Base-by-base conservation (phyloP, 345 rosid species). In the Eucalyptus viminalis region DNA sequence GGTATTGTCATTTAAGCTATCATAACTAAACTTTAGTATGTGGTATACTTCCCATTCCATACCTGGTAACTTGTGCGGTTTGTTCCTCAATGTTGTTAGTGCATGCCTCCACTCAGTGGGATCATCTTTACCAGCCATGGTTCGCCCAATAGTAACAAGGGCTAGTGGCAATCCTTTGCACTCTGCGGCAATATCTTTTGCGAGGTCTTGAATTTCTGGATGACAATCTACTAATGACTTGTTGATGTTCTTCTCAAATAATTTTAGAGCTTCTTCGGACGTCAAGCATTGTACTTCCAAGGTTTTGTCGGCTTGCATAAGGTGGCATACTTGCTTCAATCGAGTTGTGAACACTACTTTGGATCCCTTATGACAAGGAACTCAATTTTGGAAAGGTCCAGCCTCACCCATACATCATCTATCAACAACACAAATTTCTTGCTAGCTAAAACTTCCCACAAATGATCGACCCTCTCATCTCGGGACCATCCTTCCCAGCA, bases 81-180 rank as follows among this genome's bases (percentile, higher is more conserved):
- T 8, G 1, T 29, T 87, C 34, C 22, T 56, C 51, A 88, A 8
- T 1, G 31, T 31, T 3, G 72, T 34, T 7, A 87, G 17, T 4
- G 89, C 90, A 53, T 88, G 53, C 37, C 44, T 40, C 92, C 93
- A 89, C 16, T 88, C 86, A 11, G 9, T 4, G 7, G 49, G 86
- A 47, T 25, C 80, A 13, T 9, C 53, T 80, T 22, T 29, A 37
- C 56, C 8, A 17, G 86, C 87, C 93, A 92, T 91, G 86, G 89
- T 62, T 62, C 53, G 43, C 6, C 87, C 91, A 0, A 88, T 21
- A 8, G 89, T 90, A 29, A 88, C 47, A 14, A 92, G 88, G 49
- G 93, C 91, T 11, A 92, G 88, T 62, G 93, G 93, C 86, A 92
- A 53, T 21, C 91, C 89, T 27, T 44, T 60, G 31, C 92, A 89